A percentile compares a stretch with the other conserved stretches of the same genome.
Conservation (phyloP, 257 asterid genomes). For the Forsythia suspensa region DNA sequence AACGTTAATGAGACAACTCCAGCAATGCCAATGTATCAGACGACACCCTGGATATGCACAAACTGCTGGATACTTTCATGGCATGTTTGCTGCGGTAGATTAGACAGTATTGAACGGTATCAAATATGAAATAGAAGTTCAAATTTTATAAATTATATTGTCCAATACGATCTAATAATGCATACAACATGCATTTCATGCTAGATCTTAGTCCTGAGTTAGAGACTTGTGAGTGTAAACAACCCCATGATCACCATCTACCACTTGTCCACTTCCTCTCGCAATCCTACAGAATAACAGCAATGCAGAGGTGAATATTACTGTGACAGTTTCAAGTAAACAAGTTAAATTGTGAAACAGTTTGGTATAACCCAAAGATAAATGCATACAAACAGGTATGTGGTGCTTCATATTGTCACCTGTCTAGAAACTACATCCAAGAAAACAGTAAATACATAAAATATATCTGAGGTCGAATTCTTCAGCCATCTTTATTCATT, state of each 20-base stretch:
- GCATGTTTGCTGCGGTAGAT: neutral
- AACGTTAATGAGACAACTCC: neutral
- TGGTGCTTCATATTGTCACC: too few species aligned
- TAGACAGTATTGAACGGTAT: neutral
- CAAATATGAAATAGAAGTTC: too few species aligned
- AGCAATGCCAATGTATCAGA: neutral
- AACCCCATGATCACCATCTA: constrained; percentile 56
- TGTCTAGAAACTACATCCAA: too few species aligned
- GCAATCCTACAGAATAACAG: constrained; percentile 44
- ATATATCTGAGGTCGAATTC: too few species aligned
- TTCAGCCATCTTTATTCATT: too few species aligned
- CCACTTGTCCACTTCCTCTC: constrained; percentile 69
- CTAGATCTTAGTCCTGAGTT: constrained; percentile 14
- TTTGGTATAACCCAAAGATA: neutral
- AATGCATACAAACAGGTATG: too few species aligned
- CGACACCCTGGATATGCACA: neutral
- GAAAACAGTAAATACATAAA: too few species aligned
- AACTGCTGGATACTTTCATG: neutral
- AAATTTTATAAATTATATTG: too few species aligned
- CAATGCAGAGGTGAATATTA: neutral
- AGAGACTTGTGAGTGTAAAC: constrained; percentile 66
- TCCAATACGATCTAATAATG: neutral
- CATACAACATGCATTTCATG: neutral
- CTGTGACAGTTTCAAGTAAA: neutral
- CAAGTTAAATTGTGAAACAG: neutral